Conservation (phyloP, 2,329 filamentous ascomycete genomes). For the Davidsoniella eucalypti region DNA sequence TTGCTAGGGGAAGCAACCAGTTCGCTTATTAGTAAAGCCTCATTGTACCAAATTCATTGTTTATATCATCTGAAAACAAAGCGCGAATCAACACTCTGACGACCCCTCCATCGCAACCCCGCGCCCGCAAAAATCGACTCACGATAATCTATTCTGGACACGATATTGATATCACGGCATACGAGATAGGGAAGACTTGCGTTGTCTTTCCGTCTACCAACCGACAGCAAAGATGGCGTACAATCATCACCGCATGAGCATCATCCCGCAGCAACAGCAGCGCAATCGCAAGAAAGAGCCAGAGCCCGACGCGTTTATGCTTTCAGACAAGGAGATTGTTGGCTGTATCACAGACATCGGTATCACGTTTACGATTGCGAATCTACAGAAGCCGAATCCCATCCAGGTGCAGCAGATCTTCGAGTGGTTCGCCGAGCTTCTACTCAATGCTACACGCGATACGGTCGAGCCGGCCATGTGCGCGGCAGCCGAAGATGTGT, state of each 20-base stretch:
- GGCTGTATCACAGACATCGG: conserved; percentile 96
- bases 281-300: conserved; percentile 39
- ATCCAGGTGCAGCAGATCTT: conserved; percentile 94
- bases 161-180: not conserved
- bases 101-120: not conserved
- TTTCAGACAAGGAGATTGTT: conserved; percentile 65
- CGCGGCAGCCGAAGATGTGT: conserved; percentile 75
- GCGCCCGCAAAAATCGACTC: not conserved
- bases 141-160: not conserved
- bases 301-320: conserved; percentile 42
- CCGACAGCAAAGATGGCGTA: conserved; percentile 31
- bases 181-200: not conserved
- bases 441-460: conserved; percentile 86
- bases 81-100: not conserved
- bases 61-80: too few species aligned
- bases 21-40: too few species aligned
- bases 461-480: conserved; percentile 91
- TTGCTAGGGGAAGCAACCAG: too few species aligned
- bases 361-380: conserved; percentile 69
- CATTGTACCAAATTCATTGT: too few species aligned
- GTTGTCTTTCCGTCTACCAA: not conserved
- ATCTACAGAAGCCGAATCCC: conserved; percentile 86
- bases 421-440: conserved; percentile 88
- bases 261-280: conserved; percentile 34
- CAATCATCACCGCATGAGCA: conserved; percentile 40